These are phyloP conservation scores for Opeltia flavorubescens DNA, from an alignment of 495 filamentous ascomycete species.

Conservation along the genomic window DNA sequence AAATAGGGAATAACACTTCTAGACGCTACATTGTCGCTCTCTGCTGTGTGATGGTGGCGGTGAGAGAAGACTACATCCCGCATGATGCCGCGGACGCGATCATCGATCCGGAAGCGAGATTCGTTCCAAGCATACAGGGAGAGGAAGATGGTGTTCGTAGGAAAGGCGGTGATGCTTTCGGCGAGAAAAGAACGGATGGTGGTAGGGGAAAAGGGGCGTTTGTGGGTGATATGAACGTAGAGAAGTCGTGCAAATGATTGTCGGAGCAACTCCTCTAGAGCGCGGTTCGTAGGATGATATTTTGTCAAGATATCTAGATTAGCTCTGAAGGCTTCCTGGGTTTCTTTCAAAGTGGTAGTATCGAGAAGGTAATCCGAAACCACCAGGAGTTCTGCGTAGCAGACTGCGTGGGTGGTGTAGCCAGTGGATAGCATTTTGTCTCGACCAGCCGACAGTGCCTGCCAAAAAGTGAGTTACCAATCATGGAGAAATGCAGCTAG, in stretches of 20 bases:
- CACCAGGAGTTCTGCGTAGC: slow-evolving; percentile 44
- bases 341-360: slow-evolving; percentile 17
- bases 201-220: slow-evolving; percentile 45
- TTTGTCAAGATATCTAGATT: slow-evolving; percentile 27
- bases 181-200: slow-evolving; percentile 45
- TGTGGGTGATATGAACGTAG: slow-evolving; percentile 44
- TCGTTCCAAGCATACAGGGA: slow-evolving; percentile 58
- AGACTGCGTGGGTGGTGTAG: slow-evolving; percentile 28
- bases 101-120: slow-evolving; percentile 50
- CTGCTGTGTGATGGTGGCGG: slow-evolving; percentile 6
- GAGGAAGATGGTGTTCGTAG: slow-evolving; percentile 67
- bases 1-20: slow-evolving; percentile 41
- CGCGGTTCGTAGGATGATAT: slow-evolving; percentile 6
- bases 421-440: slow-evolving; percentile 40
- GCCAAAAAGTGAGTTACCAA: background rate
- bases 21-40: slow-evolving; percentile 28
- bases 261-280: slow-evolving; percentile 40
- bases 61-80: slow-evolving; percentile 28
- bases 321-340: slow-evolving; percentile 36
- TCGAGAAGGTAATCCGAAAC: slow-evolving; percentile 49
- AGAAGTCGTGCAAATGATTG: slow-evolving; percentile 57
- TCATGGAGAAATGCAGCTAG: no score
- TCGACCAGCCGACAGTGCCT: slow-evolving; percentile 41
- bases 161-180: slow-evolving; percentile 47
- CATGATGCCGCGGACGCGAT: slow-evolving; percentile 52